Evolutionary conservation across 2,329 filamentous ascomycete species (phyloP), one percentile per base, ranked within the genome.

Genomic region (Ambrosiella cleistominuta): DNA sequence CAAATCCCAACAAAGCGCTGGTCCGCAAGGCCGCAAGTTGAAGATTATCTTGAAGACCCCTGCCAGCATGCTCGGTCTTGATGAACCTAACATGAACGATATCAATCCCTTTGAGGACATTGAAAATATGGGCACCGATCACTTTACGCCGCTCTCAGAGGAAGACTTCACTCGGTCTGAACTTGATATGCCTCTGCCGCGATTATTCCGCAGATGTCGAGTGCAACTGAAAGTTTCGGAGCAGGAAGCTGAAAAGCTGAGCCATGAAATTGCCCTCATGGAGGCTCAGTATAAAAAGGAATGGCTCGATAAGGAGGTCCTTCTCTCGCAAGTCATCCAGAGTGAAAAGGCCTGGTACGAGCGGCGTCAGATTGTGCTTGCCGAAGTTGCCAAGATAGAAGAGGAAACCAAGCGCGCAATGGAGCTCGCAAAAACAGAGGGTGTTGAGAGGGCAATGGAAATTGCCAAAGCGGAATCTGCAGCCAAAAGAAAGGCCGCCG

Each of bases 301-400:
- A 66, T 93, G 87, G 87, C 72, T 81, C 12, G 81, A 86, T 69
- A 91, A 91, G 69, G 86, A 93, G 69, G 76, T 87, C 37, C 69
- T 91, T 15, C 69, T 93, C n/a, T 80, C 87, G 59, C 86, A 88
- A 65, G 76, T 85, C 38, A 76, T 88, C 63, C 70, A 76, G 64
- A 76, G 73, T 64, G 86, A 91, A 67, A 74, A 79, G 39, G 80
- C 83, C 67, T 82, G 83, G 71, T 79, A 82, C 63, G 72, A 76
- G 59, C 73, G 80, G 56, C 75, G 80, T 2, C 73, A 70, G 1
- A 72, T 76, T 17, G 72, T 76, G 8, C 68, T 74, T 15, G 67
- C 77, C 6, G 62, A 67, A 2, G 67, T 66, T 11, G 64, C 65
- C 2, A 61, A 67, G 17, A 69, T 69, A 54, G 64, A 63, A 44